Evolutionary conservation across 768 basidiomycete species (phyloP).

Genomic region (Leucocoprinus birnbaumii): DNA sequence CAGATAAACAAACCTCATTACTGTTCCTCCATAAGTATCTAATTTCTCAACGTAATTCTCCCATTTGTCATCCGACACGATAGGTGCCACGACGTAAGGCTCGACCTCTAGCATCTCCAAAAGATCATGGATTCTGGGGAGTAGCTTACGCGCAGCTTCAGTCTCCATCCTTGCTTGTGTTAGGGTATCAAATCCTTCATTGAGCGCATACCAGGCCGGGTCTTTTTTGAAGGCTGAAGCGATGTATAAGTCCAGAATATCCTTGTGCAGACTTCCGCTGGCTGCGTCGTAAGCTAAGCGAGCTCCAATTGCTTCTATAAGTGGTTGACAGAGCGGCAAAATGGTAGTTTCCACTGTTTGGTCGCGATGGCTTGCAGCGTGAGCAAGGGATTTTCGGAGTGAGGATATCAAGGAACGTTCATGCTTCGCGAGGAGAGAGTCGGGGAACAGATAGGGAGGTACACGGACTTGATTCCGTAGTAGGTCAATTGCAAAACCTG

Average conservation of each 20-base stretch:
- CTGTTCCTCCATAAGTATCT: no score
- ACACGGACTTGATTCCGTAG: slow-evolving; percentile 15
- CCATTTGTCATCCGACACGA: no score
- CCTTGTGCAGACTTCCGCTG: background rate
- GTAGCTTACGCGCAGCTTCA: background rate
- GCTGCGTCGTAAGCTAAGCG: slow-evolving; percentile 28
- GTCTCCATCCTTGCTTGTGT: slow-evolving; percentile 6
- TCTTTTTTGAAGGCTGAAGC: slow-evolving; percentile 1
- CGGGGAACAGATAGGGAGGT: slow-evolving; percentile 14
- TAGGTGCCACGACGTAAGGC: no score
- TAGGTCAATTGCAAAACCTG: slow-evolving; percentile 12
- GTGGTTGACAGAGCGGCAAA: slow-evolving; percentile 20
- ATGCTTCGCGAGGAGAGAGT: slow-evolving; percentile 19
- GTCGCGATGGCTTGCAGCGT: slow-evolving; percentile 15
- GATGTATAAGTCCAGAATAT: slow-evolving; percentile 1
- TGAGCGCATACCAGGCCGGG: slow-evolving; percentile 12
- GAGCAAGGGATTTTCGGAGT: slow-evolving; percentile 3
- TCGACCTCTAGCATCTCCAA: no score
- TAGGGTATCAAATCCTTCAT: background rate
- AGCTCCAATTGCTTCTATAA: slow-evolving; percentile 25
- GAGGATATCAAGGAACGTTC: slow-evolving; percentile 16
- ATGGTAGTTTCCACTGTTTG: slow-evolving; percentile 15
- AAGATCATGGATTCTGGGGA: no score
- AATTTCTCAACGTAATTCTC: no score
- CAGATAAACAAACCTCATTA: no score